A percentile compares a stretch with the other conserved stretches of the same genome.
phyloP scores from a whole-genome alignment of 306 rosid species.

The Dryas octopetala region DNA sequence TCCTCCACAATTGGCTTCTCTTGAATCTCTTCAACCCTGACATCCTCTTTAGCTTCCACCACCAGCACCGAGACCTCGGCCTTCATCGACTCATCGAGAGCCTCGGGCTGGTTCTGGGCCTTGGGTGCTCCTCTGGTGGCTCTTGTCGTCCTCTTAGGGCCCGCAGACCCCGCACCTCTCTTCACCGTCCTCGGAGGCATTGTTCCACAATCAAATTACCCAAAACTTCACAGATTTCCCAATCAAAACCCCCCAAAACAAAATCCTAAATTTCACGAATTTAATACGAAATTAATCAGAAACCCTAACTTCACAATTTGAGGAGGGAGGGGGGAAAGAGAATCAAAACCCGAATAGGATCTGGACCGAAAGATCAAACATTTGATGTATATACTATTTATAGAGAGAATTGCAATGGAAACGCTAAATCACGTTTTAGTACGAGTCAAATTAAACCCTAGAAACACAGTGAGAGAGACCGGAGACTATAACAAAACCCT shows the following conservation, averaged over 20 bases:
- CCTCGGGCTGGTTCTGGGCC: constrained; percentile 51
- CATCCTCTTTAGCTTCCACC: constrained; percentile 37
- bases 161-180: constrained; percentile 67
- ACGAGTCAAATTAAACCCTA: constrained; percentile 15
- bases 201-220: constrained; percentile 1
- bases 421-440: background rate
- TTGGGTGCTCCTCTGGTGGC: constrained; percentile 54
- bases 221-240: background rate
- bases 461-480: constrained; percentile 1
- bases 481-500: constrained; percentile 4
- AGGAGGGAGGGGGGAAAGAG: background rate
- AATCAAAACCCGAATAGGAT: background rate
- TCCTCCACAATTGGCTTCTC: constrained; percentile 37
- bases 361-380: background rate
- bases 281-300: background rate
- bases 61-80: constrained; percentile 25
- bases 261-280: background rate
- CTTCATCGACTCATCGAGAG: constrained; percentile 32
- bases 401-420: background rate
- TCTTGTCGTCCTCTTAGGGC: constrained; percentile 58
- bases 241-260: constrained; percentile 11
- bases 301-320: background rate
- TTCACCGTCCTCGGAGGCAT: constrained; percentile 93
- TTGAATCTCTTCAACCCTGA: constrained; percentile 42
- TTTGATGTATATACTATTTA: background rate